phyloP scores from a whole-genome alignment of 129 eudicot species.

The Flaveria brownii region DNA sequence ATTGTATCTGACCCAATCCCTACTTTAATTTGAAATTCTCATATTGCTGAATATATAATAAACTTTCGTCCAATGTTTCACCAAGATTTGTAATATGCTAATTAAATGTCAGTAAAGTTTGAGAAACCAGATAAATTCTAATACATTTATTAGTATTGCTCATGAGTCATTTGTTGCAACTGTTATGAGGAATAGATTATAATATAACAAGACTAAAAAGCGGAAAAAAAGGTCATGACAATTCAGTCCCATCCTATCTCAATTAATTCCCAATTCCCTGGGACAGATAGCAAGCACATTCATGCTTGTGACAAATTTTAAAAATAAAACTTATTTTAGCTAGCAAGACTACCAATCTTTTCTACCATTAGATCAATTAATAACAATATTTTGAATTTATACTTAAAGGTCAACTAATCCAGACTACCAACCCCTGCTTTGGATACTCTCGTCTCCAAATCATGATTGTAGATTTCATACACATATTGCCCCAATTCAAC shows the following conservation, averaged over 20 bases:
- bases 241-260: background rate
- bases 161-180: conserved; percentile 21
- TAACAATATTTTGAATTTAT: background rate
- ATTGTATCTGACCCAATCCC: conserved; percentile 8
- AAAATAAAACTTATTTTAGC: conserved; percentile 8
- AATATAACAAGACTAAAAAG: background rate
- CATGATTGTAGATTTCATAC: conserved; percentile 91
- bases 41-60: background rate
- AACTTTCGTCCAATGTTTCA: background rate
- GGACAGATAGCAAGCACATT: conserved; percentile 14
- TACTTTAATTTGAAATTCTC: background rate
- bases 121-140: conserved; percentile 14
- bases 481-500: conserved; percentile 88
- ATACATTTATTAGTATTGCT: background rate
- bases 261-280: conserved; percentile 1
- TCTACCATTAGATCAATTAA: conserved; percentile 17
- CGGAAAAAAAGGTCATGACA: background rate
- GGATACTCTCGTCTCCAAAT: conserved; percentile 80
- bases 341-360: conserved; percentile 1
- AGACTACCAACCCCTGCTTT: conserved; percentile 87
- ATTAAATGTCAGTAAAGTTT: conserved; percentile 5
- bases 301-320: conserved; percentile 3
- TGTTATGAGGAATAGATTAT: background rate
- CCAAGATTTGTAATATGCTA: background rate
- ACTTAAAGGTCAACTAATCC: conserved; percentile 15